Evolutionary conservation across 305 asterid species (phyloP).

Genomic region (Fraxinus velutina): DNA sequence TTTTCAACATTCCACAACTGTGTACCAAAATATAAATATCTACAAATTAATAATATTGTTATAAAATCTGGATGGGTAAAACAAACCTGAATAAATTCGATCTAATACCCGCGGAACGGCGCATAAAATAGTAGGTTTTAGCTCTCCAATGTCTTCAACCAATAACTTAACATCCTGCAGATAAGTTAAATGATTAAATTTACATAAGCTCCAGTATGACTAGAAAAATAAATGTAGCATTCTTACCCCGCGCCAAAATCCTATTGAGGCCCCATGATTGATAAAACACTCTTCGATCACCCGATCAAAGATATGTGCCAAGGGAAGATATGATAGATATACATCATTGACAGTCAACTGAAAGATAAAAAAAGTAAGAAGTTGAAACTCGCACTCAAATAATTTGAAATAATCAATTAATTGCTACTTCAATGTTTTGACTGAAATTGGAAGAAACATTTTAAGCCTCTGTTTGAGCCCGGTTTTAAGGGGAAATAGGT

Average conservation of each 20-base stretch:
- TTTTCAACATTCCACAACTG: conserved; percentile 10
- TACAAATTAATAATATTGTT: conserved; percentile 8
- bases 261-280: conserved; percentile 81
- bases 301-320: conserved; percentile 97
- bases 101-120: conserved; percentile 97
- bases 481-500: neutral
- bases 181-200: conserved; percentile 14
- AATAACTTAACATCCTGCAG: conserved; percentile 82
- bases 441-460: neutral
- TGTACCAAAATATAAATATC: conserved; percentile 19
- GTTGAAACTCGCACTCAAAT: conserved; percentile 4
- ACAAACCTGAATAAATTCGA: conserved; percentile 76
- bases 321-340: conserved; percentile 80
- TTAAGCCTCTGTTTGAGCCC: neutral
- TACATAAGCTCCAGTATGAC: neutral
- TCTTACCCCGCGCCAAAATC: conserved; percentile 99
- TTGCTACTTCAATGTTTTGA: conserved; percentile 11
- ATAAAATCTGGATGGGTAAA: conserved; percentile 11
- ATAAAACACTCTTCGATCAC: conserved; percentile 82
- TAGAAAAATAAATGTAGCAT: conserved; percentile 22
- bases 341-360: conserved; percentile 69
- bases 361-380: conserved; percentile 27
- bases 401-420: conserved; percentile 14
- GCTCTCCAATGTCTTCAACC: conserved; percentile 78
- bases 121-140: conserved; percentile 85